A percentile compares a stretch with the other conserved stretches of the same genome.
Conservation (phyloP, 805 yeast genomes). For the Monosporozyma servazzii region DNA sequence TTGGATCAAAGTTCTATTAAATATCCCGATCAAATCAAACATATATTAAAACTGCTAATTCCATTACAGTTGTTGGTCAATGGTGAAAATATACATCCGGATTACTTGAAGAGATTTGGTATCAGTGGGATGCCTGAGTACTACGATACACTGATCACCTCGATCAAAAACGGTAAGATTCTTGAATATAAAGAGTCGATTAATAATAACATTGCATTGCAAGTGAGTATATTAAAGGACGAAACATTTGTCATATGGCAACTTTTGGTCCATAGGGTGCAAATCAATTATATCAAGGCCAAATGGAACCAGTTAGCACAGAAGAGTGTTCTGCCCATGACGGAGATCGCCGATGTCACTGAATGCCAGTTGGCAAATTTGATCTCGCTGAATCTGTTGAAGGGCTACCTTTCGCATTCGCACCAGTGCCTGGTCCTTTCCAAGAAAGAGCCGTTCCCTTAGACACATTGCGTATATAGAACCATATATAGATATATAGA, state of each 20-base stretch:
- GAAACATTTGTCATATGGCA: slow-evolving; percentile 54
- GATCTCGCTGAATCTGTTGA: slow-evolving; percentile 50
- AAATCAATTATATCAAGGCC: neutral
- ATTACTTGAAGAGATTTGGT: slow-evolving; percentile 39
- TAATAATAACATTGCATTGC: slow-evolving; percentile 43
- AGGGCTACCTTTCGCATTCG: slow-evolving; percentile 76
- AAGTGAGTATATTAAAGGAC: slow-evolving; percentile 32
- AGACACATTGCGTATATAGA: too few species aligned
- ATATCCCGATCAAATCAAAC: slow-evolving; percentile 15
- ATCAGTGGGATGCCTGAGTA: slow-evolving; percentile 23
- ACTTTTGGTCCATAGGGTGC: slow-evolving; percentile 32
- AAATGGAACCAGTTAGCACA: slow-evolving; percentile 32
- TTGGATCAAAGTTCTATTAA: slow-evolving; percentile 12
- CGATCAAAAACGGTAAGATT: slow-evolving; percentile 49
- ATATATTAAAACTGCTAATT: slow-evolving; percentile 48
- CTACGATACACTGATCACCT: slow-evolving; percentile 41
- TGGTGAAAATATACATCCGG: neutral
- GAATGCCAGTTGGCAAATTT: slow-evolving; percentile 65
- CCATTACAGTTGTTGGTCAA: slow-evolving; percentile 43
- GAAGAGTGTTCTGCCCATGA: neutral
- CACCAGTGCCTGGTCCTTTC: slow-evolving; percentile 67
- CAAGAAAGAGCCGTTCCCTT: slow-evolving; percentile 65
- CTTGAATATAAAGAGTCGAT: slow-evolving; percentile 39
- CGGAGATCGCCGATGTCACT: neutral
- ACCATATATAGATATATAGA: too few species aligned